Evolutionary conservation across 2,329 filamentous ascomycete species (phyloP), one percentile per base, ranked within the genome.

Genomic region (Aspergillus tamarii): DNA sequence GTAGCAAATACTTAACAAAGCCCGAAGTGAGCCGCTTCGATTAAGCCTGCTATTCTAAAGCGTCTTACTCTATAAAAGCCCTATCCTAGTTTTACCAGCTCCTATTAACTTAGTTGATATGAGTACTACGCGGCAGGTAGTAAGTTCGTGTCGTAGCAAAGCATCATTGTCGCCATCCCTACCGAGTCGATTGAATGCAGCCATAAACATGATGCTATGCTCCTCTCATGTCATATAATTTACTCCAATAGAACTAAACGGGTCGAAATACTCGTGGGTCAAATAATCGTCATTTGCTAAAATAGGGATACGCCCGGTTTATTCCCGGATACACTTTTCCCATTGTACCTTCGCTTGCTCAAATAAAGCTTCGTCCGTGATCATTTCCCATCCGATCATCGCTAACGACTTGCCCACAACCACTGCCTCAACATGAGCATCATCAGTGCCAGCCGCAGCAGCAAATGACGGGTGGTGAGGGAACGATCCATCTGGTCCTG

Each of bases 321-420:
- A 72, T 46, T 69, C 66, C 23, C 66, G 54, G 26, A 74, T 67
- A 55, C 68, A 66, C 6, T 68, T 61, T 55, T 69, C 53, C 74
- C 72, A 77, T 21, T 76, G 72, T 11, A 45, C 60, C 53, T 65
- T 69, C 4, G 71, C 70, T 3, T 63, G 64, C 34, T 70, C 63
- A 52, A 71, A 76, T 28, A 76, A 36, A 1, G 16, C 50, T 16
- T 73, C 63, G 11, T 75, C 63, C 4, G 65, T 69, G n/a, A 73
- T 5, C 67, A 77, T 73, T 4, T 77, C 74, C 72, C 73, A 77
- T 8, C 72, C 77, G 14, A 71, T 73, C 60, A 74, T 69, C 0
- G 82, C 82, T 75, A 85, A 76, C 0, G 80, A 81, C 69, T 84
- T 84, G 0, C 78, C 81, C 41, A 79, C 80, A 46, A 77, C 73